phyloP scores from a whole-genome alignment of 1,284 basidiomycete genomes.

The Cryptococcus sp. region DNA sequence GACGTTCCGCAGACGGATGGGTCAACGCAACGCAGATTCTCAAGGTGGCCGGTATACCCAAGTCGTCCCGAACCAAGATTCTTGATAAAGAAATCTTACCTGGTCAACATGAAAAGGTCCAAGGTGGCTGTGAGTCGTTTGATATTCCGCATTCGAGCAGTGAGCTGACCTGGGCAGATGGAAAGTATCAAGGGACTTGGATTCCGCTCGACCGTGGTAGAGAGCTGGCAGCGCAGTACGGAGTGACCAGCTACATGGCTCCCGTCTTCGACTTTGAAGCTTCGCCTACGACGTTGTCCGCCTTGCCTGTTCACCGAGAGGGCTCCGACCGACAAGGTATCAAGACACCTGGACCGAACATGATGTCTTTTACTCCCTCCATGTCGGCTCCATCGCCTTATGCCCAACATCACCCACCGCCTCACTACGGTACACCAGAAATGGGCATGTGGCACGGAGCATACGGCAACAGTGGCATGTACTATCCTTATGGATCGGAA shows the following conservation, averaged over 20 bases:
- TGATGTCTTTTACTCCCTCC: conserved; percentile 14
- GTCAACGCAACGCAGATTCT: conserved; percentile 96
- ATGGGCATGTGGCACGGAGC: conserved; percentile 23
- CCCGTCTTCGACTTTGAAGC: conserved; percentile 90
- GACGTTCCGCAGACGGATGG: conserved; percentile 83
- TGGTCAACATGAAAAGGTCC: conserved; percentile 96
- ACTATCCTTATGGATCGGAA: conserved; percentile 5
- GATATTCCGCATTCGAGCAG: neutral
- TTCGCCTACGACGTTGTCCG: conserved; percentile 42
- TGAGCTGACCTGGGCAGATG: conserved; percentile 50
- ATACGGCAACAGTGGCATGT: conserved; percentile 18
- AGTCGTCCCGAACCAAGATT: conserved; percentile 93
- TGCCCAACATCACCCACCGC: conserved; percentile 16
- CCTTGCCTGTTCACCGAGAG: conserved; percentile 35
- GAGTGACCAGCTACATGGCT: conserved; percentile 72
- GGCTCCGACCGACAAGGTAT: conserved; percentile 22
- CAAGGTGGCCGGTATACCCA: conserved; percentile 97
- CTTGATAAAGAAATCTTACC: conserved; percentile 95
- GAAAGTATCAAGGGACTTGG: conserved; percentile 99
- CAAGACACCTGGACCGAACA: conserved; percentile 14
- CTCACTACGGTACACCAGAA: conserved; percentile 28
- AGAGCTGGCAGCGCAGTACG: conserved; percentile 84
- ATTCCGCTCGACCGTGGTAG: conserved; percentile 86
- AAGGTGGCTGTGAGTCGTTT: conserved; percentile 67
- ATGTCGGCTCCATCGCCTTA: conserved; percentile 22